phyloP scores from a whole-genome alignment of 352 stramenopile species.

The Phytophthora brassicae region DNA sequence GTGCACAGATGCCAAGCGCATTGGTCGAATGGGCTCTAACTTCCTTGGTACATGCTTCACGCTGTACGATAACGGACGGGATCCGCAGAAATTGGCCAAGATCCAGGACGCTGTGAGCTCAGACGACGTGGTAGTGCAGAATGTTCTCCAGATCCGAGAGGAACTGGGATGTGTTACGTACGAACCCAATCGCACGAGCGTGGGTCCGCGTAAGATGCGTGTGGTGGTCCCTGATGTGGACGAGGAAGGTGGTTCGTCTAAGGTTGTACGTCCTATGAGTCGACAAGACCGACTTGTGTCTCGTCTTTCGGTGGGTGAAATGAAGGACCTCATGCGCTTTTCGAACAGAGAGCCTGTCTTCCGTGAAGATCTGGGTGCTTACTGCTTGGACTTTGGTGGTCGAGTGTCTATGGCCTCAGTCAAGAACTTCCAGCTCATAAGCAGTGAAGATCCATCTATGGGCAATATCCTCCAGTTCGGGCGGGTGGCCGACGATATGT shows the following conservation, averaged over 20 bases:
- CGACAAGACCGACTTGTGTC: slow-evolving; percentile 82
- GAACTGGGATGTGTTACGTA: slow-evolving; percentile 86
- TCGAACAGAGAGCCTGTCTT: slow-evolving; percentile 87
- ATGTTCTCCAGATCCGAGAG: slow-evolving; percentile 87
- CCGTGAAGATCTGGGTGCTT: slow-evolving; percentile 82
- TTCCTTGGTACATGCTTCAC: slow-evolving; percentile 88
- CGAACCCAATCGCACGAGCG: slow-evolving; percentile 85
- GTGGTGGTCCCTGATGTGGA: slow-evolving; percentile 83
- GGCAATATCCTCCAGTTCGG: slow-evolving; percentile 89
- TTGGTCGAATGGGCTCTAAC: slow-evolving; percentile 89
- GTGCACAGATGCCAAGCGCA: slow-evolving; percentile 66
- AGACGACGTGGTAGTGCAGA: slow-evolving; percentile 65
- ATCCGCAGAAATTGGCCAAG: slow-evolving; percentile 88
- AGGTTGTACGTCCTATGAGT: slow-evolving; percentile 85
- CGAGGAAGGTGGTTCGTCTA: slow-evolving; percentile 74
- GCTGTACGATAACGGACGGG: slow-evolving; percentile 86
- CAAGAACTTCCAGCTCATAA: slow-evolving; percentile 91
- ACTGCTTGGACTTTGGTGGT: slow-evolving; percentile 87
- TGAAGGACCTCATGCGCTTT: slow-evolving; percentile 88
- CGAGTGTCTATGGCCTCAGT: slow-evolving; percentile 83
- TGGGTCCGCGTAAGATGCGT: slow-evolving; percentile 85
- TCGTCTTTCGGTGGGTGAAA: slow-evolving; percentile 63
- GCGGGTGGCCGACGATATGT: slow-evolving; percentile 89
- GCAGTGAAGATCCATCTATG: slow-evolving; percentile 80
- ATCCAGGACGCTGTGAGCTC: slow-evolving; percentile 82